Evolutionary conservation across 148 eudicot species (phyloP), one percentile per base, ranked within the genome.

Genomic region (Bassia scoparia): DNA sequence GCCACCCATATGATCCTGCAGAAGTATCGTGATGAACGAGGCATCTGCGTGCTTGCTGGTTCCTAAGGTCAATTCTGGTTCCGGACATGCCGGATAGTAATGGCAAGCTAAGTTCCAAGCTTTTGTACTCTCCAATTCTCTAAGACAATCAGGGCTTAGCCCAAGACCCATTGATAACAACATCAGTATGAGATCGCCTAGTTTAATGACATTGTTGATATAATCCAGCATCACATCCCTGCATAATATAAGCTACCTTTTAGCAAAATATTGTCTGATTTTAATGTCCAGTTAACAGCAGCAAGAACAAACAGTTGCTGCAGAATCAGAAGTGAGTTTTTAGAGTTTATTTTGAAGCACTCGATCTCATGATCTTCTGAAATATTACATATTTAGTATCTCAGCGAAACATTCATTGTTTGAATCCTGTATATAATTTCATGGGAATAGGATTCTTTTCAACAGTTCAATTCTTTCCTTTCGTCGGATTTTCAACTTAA

Each of bases 31-130:
- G 46, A 84, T 49, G 70, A 81, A 80, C 35, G 49, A 48, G 1
- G 61, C 8, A 50, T 84, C 87, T 0, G 84, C 13, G 63, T 87
- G 87, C 30, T 77, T 80, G 74, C 63, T 71, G 17, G 80, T 41
- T n/a, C 87, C 87, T 53, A 84, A 53, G 0, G 87, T 73, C 18
- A 82, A 69, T 20, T 87, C 84, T 15, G 90, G 90, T 43, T 82
- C 73, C 5, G 90, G 90, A 67, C 90, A 87, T 17, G 86, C 78
- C 0, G 90, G 90, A 48, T 87, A 87, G 72, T 81, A 87, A 35
- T 84, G 86, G 48, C 72, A 14, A 0, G 67, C 29, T 15, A 71
- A 49, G 24, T 21, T 48, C 71, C 67, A 78, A 7, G 71, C 82
- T 59, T 63, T 30, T 20, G 59, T 61, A 48, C 84, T 73, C 26